Conservation (phyloP, 2,329 filamentous ascomycete genomes). For the Sodiomyces alkalinus region DNA sequence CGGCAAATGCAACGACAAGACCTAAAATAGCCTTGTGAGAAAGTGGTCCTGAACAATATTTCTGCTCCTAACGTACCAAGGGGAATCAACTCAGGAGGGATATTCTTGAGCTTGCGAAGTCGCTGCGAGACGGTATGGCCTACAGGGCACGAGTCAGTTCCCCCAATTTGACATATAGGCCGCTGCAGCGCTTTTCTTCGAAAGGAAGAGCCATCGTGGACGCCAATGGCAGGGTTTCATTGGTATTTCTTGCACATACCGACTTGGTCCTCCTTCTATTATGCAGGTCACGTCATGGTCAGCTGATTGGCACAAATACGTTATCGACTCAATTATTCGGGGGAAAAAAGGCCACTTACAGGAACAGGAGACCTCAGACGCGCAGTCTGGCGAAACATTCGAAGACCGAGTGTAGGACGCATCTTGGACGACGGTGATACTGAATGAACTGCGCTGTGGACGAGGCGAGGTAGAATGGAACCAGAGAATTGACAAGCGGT, state of each 20-base stretch:
- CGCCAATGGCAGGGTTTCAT: slow-evolving; percentile 8
- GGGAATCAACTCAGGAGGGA: slow-evolving; percentile 87
- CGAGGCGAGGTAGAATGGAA: slow-evolving; percentile 3
- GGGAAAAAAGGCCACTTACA: slow-evolving; percentile 35
- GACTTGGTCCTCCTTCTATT: slow-evolving; percentile 53
- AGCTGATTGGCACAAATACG: slow-evolving; percentile 11
- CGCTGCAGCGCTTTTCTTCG: slow-evolving; percentile 3
- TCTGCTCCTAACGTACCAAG: slow-evolving; percentile 56
- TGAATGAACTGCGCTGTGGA: slow-evolving; percentile 1
- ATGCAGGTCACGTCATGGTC: slow-evolving; percentile 23
- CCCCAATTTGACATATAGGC: slow-evolving; percentile 1
- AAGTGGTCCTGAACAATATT: no score
- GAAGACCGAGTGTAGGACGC: slow-evolving; percentile 49
- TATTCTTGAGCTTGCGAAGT: slow-evolving; percentile 73
- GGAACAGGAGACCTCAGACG: slow-evolving; percentile 58
- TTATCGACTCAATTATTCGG: no score
- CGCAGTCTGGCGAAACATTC: slow-evolving; percentile 51
- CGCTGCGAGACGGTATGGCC: slow-evolving; percentile 96
- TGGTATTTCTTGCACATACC: slow-evolving; percentile 34
- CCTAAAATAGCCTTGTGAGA: no score
- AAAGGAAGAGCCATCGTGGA: slow-evolving; percentile 2
- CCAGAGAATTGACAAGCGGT: slow-evolving; percentile 13
- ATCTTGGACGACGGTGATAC: slow-evolving; percentile 24
- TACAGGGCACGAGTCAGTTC: slow-evolving; percentile 20
- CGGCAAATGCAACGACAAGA: slow-evolving; percentile 73